Base-by-base conservation (phyloP, 2,329 filamentous ascomycete species). In the Dactylonectria estremocensis region DNA sequence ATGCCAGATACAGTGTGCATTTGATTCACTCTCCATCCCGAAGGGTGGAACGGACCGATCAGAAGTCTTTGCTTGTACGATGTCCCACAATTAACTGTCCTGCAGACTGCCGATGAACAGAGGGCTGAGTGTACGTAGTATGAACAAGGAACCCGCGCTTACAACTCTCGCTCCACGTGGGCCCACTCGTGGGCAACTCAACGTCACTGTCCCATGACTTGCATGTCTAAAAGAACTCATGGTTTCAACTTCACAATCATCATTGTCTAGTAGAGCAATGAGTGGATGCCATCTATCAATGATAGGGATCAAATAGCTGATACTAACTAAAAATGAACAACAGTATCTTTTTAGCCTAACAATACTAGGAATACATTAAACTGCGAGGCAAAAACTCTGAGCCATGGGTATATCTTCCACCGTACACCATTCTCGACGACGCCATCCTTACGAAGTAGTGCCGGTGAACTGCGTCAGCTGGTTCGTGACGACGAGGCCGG, bases 401-500 rank as follows among this genome's bases (percentile, higher is more conserved):
- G 46, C 46, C 14, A 46, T 46, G 53, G 59, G 49, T 56, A 67
- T 64, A 60, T 60, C 37, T 40, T 37, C 40, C 18, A 55, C 11
- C 20, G 18, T 31, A 14, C 35, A 48, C n/a, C 40, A 57, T 40
- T 45, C 31, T 45, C 8, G 33, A 59, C 18, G 43, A 54, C n/a
- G 20, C 24, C 48, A 40, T 11, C 40, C 13, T 40, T 16, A 31
- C 28, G 14, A 50, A 31, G 48, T 8, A n/a, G 48, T 4, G 54
- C 13, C 13, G 10, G 65, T 65, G 57, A 76, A 75, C 24, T 35
- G 35, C 1, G 73, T 55, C 5, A 78, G 48, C 74, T 84, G 82
- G 48, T 88, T 81, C 20, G 88, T 90, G 52, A 93, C 88, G 67
- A 97, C 85, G 80, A 97, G 86, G 48, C 93, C 93, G 1, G 93